A percentile compares a stretch with the other conserved stretches of the same genome.
Conservation (phyloP, 2,329 filamentous ascomycete species). For the Pezicula radicicola region DNA sequence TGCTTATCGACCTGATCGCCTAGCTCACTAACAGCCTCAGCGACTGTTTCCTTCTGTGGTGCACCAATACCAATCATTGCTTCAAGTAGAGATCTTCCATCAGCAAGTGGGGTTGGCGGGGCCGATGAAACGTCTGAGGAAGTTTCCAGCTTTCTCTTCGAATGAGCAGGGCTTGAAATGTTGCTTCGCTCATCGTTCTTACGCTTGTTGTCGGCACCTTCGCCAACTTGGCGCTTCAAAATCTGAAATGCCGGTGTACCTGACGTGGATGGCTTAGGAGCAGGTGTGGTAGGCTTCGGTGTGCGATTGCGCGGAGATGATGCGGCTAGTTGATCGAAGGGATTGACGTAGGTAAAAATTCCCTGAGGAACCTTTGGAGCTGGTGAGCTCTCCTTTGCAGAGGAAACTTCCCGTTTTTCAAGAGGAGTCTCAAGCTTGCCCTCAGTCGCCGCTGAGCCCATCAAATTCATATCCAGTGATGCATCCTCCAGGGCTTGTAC, state of each 20-base stretch:
- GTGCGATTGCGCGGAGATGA: slow-evolving; percentile 60
- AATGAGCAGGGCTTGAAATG: slow-evolving; percentile 20
- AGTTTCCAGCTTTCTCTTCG: slow-evolving; percentile 25
- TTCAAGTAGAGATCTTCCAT: slow-evolving; percentile 34
- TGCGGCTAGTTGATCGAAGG: slow-evolving; percentile 67
- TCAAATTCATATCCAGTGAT: slow-evolving; percentile 35
- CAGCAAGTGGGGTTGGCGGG: slow-evolving; percentile 23
- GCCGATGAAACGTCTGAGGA: slow-evolving; percentile 18
- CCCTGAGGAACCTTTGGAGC: slow-evolving; percentile 18
- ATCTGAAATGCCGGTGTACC: slow-evolving; percentile 27
- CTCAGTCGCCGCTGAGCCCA: slow-evolving; percentile 18
- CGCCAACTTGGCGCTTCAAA: slow-evolving; percentile 27
- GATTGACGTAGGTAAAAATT: slow-evolving; percentile 69
- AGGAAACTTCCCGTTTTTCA: slow-evolving; percentile 18
- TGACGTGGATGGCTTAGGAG: slow-evolving; percentile 34
- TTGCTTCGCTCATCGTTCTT: slow-evolving; percentile 23
- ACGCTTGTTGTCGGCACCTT: slow-evolving; percentile 23
- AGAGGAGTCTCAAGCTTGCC: slow-evolving; percentile 24
- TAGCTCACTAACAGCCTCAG: slow-evolving; percentile 65
- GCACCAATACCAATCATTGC: slow-evolving; percentile 28
- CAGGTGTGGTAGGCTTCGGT: slow-evolving; percentile 36
- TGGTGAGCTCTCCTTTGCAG: slow-evolving; percentile 2
- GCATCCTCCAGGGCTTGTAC: slow-evolving; percentile 41
- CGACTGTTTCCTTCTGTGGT: slow-evolving; percentile 60
- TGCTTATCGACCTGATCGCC: slow-evolving; percentile 56